Conservation (phyloP, 2,329 filamentous ascomycete species). For the Aspergillus nomiae region DNA sequence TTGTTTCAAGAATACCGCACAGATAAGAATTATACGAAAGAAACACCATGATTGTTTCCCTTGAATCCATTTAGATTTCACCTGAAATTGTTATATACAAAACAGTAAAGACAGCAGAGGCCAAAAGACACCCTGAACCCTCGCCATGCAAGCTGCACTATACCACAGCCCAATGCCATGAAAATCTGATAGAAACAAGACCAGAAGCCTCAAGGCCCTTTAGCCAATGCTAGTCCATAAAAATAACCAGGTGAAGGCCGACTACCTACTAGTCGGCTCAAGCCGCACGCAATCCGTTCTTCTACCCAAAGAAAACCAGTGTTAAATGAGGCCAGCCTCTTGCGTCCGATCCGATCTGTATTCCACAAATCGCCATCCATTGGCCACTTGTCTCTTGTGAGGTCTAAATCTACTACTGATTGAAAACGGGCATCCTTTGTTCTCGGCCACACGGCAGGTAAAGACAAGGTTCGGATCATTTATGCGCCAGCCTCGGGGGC, state of each 20-base stretch:
- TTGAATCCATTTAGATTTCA: not conserved
- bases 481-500: slow-evolving; percentile 34
- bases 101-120: not conserved
- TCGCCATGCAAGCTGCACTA: slow-evolving; percentile 2
- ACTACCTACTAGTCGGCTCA: not conserved
- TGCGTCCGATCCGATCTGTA: not conserved
- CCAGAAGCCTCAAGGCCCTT: not conserved
- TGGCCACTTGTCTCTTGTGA: not conserved
- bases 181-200: not conserved
- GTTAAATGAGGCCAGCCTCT: not conserved
- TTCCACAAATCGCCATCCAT: not conserved
- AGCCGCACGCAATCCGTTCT: not conserved
- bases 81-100: not conserved
- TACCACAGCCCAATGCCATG: not conserved
- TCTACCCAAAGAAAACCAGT: not conserved
- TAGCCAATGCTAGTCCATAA: not conserved
- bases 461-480: slow-evolving; percentile 10
- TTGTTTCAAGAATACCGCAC: not conserved
- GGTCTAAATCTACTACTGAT: slow-evolving; percentile 3
- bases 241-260: not conserved
- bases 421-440: not conserved
- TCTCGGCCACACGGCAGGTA: slow-evolving; percentile 12
- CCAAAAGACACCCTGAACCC: not conserved
- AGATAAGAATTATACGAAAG: not conserved
- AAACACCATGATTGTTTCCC: not conserved